These are phyloP conservation scores for Xylariaceae sp. DNA, from an alignment of 2,329 filamentous ascomycete genomes.

Conservation along the genomic window DNA sequence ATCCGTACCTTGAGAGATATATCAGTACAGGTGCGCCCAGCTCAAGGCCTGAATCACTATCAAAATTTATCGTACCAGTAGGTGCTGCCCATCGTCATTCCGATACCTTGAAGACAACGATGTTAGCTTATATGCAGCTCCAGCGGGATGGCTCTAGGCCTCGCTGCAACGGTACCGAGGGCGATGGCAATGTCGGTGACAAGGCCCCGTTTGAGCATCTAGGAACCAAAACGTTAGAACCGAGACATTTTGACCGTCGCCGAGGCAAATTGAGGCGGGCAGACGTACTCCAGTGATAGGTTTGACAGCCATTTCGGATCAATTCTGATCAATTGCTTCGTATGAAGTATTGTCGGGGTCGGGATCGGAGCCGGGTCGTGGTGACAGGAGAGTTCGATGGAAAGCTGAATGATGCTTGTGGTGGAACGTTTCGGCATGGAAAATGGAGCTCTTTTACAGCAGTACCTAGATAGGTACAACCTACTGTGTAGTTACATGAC, in stretches of 20 bases:
- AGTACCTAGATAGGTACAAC: too few species aligned
- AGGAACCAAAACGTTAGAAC: conserved; percentile 24
- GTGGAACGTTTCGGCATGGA: conserved; percentile 15
- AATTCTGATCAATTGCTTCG: too few species aligned
- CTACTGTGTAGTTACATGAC: too few species aligned
- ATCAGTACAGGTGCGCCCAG: conserved; percentile 11
- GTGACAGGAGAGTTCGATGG: conserved; percentile 2
- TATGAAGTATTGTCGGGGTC: too few species aligned
- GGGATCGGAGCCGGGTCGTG: too few species aligned
- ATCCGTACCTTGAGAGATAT: conserved; percentile 49
- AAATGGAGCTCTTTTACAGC: conserved; percentile 16
- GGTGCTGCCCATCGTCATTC: conserved; percentile 48
- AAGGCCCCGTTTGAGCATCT: conserved; percentile 58
- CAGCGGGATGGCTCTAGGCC: background rate
- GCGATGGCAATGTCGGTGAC: conserved; percentile 51
- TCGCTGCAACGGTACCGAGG: conserved; percentile 38
- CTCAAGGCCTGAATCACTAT: background rate
- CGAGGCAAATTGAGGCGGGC: conserved; percentile 26
- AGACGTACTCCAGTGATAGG: conserved; percentile 56
- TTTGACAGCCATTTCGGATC: conserved; percentile 47
- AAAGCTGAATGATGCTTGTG: conserved; percentile 13
- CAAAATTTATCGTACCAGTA: conserved; percentile 47
- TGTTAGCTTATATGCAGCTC: conserved; percentile 32
- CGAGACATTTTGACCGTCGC: background rate
- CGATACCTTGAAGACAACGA: conserved; percentile 38